Base-by-base conservation (phyloP, 805 yeast species). In the Pichia paraexigua region DNA sequence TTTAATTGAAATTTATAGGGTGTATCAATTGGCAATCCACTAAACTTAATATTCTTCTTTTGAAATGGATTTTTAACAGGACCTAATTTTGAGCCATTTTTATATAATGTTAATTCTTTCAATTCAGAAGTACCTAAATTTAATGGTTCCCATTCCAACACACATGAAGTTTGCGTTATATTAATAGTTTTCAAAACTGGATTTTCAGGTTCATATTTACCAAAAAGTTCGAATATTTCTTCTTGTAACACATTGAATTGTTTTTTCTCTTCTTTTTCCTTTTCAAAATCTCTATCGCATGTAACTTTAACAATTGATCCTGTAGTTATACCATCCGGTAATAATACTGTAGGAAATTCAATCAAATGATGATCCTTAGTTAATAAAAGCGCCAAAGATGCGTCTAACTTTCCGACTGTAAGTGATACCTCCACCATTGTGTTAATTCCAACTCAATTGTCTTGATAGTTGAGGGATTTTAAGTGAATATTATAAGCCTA, bases 381-480 rank as follows among this genome's bases (percentile, higher is more conserved):
- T 40, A 95, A 78, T 44, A 94, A 74, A 45, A 94, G 74, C 30
- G 98, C 98, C 66, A 94, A 74, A 2, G 97, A 90, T 13, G 97
- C 96, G 65, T 94, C 99, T 44, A 92, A 75, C 71, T 91, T 91
- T 46, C 98, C 99, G 21, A 94, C 97, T 0, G 97, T 91, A 40
- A 92, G 77, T 43, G 95, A 85, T 12, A 91, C 97, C 69, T 89
- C 94, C 32, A 90, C 95, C 88, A 85, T 85, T 55, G 43, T 48
- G 13, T 35, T 24, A 24, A 8, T 28, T 43, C 17, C 13, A 27
- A 15, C 10, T 20, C 32, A 42, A 42, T 42, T 24, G 45, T 21
- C 39, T 35, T 30, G 7, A 12, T 3, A 15, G 13, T 12, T 30
- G 17, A 30, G 13, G 17, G 12, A 15, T 30, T 27, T 27, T 24